phyloP scores from a whole-genome alignment of 768 basidiomycete genomes.

The Russula virescens region DNA sequence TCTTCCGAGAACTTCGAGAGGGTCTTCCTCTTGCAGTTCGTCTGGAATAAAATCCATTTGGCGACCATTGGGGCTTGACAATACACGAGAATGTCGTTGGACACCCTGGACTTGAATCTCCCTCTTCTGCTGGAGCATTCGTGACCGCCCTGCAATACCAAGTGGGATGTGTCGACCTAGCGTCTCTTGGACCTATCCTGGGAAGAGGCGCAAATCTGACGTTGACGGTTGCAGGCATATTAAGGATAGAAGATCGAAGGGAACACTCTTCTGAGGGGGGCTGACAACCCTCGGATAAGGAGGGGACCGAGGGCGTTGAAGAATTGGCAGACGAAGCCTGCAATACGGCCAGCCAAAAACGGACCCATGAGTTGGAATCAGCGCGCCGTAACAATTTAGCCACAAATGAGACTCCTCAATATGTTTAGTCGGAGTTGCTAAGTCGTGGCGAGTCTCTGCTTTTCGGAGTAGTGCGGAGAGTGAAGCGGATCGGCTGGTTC shows the following conservation, averaged over 20 bases:
- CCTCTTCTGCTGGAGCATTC: slow-evolving; percentile 30
- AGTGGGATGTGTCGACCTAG: slow-evolving; percentile 30
- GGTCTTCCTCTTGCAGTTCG: slow-evolving; percentile 17
- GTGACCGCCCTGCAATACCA: slow-evolving; percentile 36
- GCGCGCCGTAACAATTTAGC: too few relatives aligned
- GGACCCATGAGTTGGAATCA: too few relatives aligned
- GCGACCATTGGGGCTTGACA: slow-evolving; percentile 9
- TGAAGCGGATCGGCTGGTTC: too few relatives aligned
- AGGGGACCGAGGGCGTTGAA: slow-evolving; percentile 16
- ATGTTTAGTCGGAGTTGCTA: too few relatives aligned
- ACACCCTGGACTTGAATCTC: neutral
- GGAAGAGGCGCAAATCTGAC: slow-evolving; percentile 37
- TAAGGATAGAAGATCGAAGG: slow-evolving; percentile 14
- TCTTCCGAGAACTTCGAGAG: slow-evolving; percentile 17
- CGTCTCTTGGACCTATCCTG: slow-evolving; percentile 29
- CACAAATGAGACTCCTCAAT: too few relatives aligned
- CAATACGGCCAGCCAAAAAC: too few relatives aligned
- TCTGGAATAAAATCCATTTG: neutral
- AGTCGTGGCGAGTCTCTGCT: too few relatives aligned
- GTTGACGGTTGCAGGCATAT: slow-evolving; percentile 21
- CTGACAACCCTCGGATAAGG: slow-evolving; percentile 1
- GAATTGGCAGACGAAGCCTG: slow-evolving; percentile 2
- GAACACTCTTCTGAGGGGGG: neutral
- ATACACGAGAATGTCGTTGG: slow-evolving; percentile 1
- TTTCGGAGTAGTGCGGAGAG: too few relatives aligned